Percentiles rank a stretch among this genome's conserved stretches.
Conservation (phyloP, 352 stramenopile genomes). For the Aphanomyces stellatus region DNA sequence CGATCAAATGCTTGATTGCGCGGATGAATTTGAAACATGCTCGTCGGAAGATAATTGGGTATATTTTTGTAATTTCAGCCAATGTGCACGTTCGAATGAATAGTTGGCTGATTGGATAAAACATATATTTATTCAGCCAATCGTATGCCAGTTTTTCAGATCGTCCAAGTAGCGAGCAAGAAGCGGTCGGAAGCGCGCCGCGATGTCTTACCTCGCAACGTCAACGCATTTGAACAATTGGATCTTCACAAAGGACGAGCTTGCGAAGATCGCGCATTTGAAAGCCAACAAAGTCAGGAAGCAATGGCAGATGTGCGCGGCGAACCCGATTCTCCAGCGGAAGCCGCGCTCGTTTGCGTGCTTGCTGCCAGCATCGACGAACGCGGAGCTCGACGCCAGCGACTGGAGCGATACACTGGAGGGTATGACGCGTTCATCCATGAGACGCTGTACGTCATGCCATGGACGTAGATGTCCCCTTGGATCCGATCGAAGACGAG, state of each 20-base stretch:
- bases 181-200: not conserved
- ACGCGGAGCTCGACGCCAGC: constrained; percentile 42
- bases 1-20: too few species aligned
- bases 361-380: constrained; percentile 53
- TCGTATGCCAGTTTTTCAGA: not conserved
- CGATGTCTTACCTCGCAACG: constrained; percentile 72
- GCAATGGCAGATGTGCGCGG: constrained; percentile 27
- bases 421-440: too few species aligned
- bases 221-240: constrained; percentile 88
- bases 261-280: constrained; percentile 43
- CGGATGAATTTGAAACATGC: too few species aligned
- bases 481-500: constrained; percentile 40
- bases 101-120: constrained; percentile 8
- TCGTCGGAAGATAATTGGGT: too few species aligned
- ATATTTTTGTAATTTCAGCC: too few species aligned
- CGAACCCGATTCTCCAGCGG: constrained; percentile 24
- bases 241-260: constrained; percentile 62
- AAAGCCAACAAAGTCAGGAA: constrained; percentile 56
- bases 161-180: not conserved
- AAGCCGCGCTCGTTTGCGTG: constrained; percentile 76
- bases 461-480: constrained; percentile 35
- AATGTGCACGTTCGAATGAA: too few species aligned
- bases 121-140: not conserved
- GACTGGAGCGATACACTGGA: constrained; percentile 74
- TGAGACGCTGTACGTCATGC: constrained; percentile 29